Conservation (phyloP, 2,329 filamentous ascomycete species). For the Colletotrichum camelliae region DNA sequence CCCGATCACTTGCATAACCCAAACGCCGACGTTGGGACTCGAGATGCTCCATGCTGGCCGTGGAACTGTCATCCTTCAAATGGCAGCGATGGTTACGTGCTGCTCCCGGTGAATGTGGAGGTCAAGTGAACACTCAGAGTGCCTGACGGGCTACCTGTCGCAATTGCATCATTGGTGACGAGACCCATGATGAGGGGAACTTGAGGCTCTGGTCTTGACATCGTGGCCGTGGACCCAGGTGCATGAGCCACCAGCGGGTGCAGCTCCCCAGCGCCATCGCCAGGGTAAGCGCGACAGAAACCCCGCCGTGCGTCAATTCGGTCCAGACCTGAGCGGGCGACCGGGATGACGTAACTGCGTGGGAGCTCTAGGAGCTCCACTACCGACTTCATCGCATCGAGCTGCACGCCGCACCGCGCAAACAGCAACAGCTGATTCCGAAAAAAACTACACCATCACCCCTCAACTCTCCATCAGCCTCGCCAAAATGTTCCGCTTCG, state of each 20-base stretch:
- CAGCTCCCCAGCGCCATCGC: background rate
- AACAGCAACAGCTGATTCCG: background rate
- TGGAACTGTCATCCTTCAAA: background rate
- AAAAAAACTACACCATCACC: conserved; percentile 4
- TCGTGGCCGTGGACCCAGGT: background rate
- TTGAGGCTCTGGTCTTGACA: background rate
- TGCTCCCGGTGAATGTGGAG: background rate
- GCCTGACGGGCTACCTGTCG: background rate
- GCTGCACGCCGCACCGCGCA: background rate
- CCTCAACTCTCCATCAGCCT: background rate
- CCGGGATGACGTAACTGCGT: conserved; percentile 22
- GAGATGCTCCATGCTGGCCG: background rate
- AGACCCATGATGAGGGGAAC: background rate
- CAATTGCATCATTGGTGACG: background rate
- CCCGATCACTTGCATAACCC: background rate
- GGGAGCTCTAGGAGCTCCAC: conserved; percentile 21
- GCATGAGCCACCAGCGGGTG: background rate
- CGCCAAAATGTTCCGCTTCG: conserved; percentile 52
- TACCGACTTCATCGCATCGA: conserved; percentile 16
- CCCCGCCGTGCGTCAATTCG: conserved; percentile 9
- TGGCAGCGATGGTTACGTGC: background rate
- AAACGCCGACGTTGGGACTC: background rate
- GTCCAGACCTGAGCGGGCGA: background rate
- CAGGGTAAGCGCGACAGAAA: background rate
- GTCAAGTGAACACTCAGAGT: background rate